Conservation (phyloP, 2,329 filamentous ascomycete genomes). For the Penicillium sp. region DNA sequence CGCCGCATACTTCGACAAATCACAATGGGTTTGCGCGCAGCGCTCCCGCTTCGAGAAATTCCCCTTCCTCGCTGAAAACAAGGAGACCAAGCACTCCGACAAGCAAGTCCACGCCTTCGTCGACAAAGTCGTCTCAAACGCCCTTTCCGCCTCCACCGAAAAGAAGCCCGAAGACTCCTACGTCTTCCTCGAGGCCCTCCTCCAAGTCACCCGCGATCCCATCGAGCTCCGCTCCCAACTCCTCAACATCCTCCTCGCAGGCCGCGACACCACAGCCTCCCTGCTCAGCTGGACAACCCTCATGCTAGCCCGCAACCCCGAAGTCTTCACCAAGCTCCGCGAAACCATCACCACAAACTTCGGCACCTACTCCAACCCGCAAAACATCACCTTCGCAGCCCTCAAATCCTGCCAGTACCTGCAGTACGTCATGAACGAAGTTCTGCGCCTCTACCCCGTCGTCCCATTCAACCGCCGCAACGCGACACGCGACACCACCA, state of each 20-base stretch:
- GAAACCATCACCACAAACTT: constrained; percentile 37
- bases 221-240: constrained; percentile 52
- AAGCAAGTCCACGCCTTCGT: constrained; percentile 47
- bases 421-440: constrained; percentile 41
- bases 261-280: constrained; percentile 56
- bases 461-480: constrained; percentile 50
- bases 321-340: constrained; percentile 39
- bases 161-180: constrained; percentile 41
- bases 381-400: constrained; percentile 45
- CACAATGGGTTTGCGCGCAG: constrained; percentile 33
- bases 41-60: constrained; percentile 28
- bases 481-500: constrained; percentile 44
- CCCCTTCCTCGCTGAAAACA: constrained; percentile 31
- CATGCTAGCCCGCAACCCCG: constrained; percentile 44
- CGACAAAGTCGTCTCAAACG: constrained; percentile 48
- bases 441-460: constrained; percentile 49
- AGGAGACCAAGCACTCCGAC: constrained; percentile 35
- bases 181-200: constrained; percentile 54
- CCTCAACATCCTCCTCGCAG: constrained; percentile 55
- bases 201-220: constrained; percentile 49
- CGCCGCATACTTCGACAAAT: constrained; percentile 38
- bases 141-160: constrained; percentile 29
- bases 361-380: constrained; percentile 41
- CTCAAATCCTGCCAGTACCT: constrained; percentile 46
- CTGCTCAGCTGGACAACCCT: constrained; percentile 49